Percentiles rank a stretch among this genome's conserved stretches.
Conservation (phyloP, 106 monocot genomes). For the Dendrobium huoshanense region DNA sequence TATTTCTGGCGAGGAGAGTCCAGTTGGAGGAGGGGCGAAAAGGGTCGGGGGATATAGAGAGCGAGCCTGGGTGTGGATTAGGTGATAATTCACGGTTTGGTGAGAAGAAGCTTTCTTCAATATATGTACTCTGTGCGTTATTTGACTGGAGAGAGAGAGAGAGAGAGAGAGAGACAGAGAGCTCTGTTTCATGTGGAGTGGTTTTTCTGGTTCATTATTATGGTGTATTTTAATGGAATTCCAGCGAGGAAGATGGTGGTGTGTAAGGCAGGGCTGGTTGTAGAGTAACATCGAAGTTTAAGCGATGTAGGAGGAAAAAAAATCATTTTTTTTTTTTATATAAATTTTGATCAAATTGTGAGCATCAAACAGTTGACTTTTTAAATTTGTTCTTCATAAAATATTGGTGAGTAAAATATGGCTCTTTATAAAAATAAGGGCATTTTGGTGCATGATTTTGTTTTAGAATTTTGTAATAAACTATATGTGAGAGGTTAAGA, state of each 20-base stretch:
- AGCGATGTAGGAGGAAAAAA: not conserved
- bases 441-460: too few relatives aligned
- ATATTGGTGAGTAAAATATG: too few relatives aligned
- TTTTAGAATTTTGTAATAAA: too few relatives aligned
- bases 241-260: not conserved
- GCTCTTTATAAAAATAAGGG: too few relatives aligned
- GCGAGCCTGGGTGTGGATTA: not conserved
- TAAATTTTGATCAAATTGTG: too few relatives aligned
- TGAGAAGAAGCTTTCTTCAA: not conserved
- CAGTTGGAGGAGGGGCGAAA: not conserved
- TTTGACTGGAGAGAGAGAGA: not conserved
- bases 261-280: not conserved
- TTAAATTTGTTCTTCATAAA: too few relatives aligned
- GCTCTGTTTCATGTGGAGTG: not conserved
- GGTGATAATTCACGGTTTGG: not conserved
- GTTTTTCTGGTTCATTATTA: not conserved
- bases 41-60: not conserved
- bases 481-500: too few relatives aligned
- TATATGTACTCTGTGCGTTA: not conserved
- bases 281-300: constrained; percentile 2
- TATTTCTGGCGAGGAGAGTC: not conserved
- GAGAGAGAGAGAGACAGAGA: not conserved
- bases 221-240: not conserved
- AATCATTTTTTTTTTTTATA: too few relatives aligned
- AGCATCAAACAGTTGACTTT: too few relatives aligned